Base-by-base conservation (phyloP, 495 filamentous ascomycete genomes). In the Massariosphaeria phaeospora region DNA sequence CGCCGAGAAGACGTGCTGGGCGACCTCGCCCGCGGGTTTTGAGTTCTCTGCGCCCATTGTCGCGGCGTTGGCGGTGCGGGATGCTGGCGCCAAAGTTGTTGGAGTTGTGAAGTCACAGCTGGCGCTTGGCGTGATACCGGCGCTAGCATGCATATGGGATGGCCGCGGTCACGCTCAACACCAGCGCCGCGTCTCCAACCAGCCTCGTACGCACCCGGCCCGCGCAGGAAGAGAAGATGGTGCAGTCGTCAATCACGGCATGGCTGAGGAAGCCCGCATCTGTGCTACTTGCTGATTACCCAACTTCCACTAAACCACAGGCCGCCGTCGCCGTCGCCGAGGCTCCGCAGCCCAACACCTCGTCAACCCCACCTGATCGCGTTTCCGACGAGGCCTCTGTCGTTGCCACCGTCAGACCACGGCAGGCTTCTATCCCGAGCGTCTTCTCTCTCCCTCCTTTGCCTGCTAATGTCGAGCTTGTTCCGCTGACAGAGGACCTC, bases 1-100 rank as follows among this genome's bases (percentile, higher is more conserved):
- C 70, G 69, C 51, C 23, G 55, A 54, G 52, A 73, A 73, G 53
- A 73, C 57, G 48, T 73, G 69, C 56, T 69, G 57, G 7, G 61
- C 49, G 31, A 55, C 47, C 18, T 66, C 55, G 54, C 47, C 53
- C 18, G 64, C 55, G 42, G 58, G 55, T 60, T 65, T 71, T 20
- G 70, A 73, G 56, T 64, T 61, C 20, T 62, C 66, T 43, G 59
- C 63, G 12, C 70, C 70, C 70, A 73, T 73, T 53, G 11, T 66
- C 33, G 58, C 30, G 23, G 42, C 40, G 23, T 20, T 8, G n/a
- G 55, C 45, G 21, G 48, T 27, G 29, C 31, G 30, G 34, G 50
- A 41, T 59, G 40, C 41, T 29, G 11, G 31, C n/a, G 33, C 54
- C 18, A 27, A 7, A 21, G 31, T 31, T 48, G 55, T 42, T 48